These are phyloP conservation scores for Phragmites australis DNA, from an alignment of 176 grass and related monocot species.

Conservation along the genomic window DNA sequence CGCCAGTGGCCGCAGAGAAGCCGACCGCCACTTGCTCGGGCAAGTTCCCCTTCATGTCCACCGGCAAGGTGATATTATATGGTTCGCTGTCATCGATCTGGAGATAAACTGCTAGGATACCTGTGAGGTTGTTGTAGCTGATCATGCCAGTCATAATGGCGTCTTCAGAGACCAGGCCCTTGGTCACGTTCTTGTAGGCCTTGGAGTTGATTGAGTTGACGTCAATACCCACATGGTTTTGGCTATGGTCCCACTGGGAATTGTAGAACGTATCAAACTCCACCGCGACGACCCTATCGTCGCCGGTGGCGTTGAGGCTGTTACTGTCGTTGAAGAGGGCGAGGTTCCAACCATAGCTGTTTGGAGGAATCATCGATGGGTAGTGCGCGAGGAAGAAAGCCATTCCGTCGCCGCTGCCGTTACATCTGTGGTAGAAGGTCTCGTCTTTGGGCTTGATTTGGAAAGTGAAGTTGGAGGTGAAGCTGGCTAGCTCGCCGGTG, in stretches of 20 bases:
- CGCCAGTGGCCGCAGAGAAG: slow-evolving; percentile 30
- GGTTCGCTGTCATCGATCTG: neutral
- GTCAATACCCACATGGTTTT: slow-evolving; percentile 8
- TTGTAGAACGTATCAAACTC: neutral
- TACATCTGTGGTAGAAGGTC: too few relatives aligned
- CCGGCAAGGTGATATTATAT: too few relatives aligned
- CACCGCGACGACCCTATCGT: neutral
- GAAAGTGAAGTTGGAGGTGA: slow-evolving; percentile 46
- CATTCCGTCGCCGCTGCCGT: slow-evolving; percentile 15
- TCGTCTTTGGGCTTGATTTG: slow-evolving; percentile 22
- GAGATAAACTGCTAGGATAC: neutral
- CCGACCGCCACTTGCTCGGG: slow-evolving; percentile 23
- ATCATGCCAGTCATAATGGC: neutral
- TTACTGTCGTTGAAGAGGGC: slow-evolving; percentile 26
- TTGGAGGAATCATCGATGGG: slow-evolving; percentile 24
- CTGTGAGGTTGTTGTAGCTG: slow-evolving; percentile 7
- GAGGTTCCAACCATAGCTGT: neutral
- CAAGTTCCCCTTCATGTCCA: neutral
- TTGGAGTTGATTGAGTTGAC: neutral
- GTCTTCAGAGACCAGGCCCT: neutral
- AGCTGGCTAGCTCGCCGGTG: slow-evolving; percentile 38
- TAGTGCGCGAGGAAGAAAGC: slow-evolving; percentile 55
- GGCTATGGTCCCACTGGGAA: neutral
- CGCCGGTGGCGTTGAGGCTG: neutral
- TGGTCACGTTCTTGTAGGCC: neutral